Evolutionary conservation across 2,329 filamentous ascomycete genomes (phyloP).

Genomic region (Trichoderma afroharzianum): DNA sequence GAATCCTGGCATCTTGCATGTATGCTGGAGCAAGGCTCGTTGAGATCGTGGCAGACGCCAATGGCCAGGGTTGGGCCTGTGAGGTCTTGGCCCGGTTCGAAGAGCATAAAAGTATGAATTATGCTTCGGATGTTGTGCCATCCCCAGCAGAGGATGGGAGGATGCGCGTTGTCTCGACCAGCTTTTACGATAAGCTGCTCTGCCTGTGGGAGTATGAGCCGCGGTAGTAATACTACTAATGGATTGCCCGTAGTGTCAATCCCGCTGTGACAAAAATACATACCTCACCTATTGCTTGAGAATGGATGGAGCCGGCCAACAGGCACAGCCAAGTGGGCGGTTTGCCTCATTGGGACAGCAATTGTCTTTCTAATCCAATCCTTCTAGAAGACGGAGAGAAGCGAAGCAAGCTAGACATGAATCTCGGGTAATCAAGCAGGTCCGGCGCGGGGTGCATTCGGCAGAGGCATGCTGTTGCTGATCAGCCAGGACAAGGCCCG

Average conservation of each 20-base stretch:
- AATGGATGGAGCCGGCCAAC: background rate
- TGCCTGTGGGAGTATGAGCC: conserved; percentile 57
- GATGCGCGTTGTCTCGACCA: conserved; percentile 61
- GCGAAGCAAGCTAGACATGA: conserved; percentile 4
- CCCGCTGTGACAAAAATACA: background rate
- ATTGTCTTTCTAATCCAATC: background rate
- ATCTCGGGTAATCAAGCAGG: background rate
- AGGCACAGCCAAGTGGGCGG: background rate
- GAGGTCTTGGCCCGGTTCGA: conserved; percentile 68
- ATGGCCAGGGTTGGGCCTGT: conserved; percentile 53
- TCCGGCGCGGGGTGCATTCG: conserved; percentile 13
- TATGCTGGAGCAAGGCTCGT: conserved; percentile 76
- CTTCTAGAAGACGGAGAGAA: conserved; percentile 11
- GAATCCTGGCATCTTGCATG: conserved; percentile 88
- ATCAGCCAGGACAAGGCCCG: conserved; percentile 1
- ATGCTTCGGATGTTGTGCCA: conserved; percentile 66
- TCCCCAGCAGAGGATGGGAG: background rate
- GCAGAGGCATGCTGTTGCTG: conserved; percentile 12
- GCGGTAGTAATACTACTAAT: background rate
- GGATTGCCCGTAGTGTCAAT: background rate
- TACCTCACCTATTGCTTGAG: background rate
- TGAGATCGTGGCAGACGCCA: conserved; percentile 37
- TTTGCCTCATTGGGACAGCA: background rate
- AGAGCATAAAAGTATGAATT: conserved; percentile 93
- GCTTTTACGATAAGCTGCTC: conserved; percentile 70